phyloP scores from a whole-genome alignment of 768 basidiomycete species.

The Kwoniella dejecticola region DNA sequence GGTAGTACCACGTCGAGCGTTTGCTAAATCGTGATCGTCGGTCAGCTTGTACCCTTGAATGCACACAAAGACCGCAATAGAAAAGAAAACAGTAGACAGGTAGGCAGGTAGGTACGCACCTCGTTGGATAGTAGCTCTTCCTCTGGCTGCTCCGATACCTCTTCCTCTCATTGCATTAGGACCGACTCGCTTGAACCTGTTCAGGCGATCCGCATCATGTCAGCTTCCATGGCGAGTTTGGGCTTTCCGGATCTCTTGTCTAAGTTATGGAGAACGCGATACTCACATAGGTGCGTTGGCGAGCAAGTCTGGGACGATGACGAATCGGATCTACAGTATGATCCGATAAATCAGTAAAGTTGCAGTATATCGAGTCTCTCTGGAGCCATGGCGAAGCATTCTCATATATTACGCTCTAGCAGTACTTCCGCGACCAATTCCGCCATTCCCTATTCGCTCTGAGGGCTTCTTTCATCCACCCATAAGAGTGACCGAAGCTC shows the following conservation, averaged over 20 bases:
- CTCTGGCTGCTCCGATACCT: conserved; percentile 98
- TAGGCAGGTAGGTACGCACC: too few relatives aligned
- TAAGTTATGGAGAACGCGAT: not conserved
- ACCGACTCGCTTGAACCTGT: conserved; percentile 97
- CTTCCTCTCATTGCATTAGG: conserved; percentile 98
- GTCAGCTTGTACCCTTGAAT: not conserved
- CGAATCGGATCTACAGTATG: conserved; percentile 67
- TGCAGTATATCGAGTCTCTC: too few relatives aligned
- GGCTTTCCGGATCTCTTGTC: too few relatives aligned
- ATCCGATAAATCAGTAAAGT: too few relatives aligned
- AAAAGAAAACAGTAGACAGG: too few relatives aligned
- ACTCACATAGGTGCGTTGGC: conserved; percentile 98
- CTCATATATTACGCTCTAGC: not conserved
- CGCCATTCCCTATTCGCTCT: not conserved
- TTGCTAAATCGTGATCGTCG: conserved; percentile 25
- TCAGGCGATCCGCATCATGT: conserved; percentile 2
- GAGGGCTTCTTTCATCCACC: not conserved
- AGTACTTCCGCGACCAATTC: not conserved
- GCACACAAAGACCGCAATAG: too few relatives aligned
- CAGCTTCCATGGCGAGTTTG: not conserved
- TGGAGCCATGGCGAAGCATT: too few relatives aligned
- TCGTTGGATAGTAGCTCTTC: conserved; percentile 96
- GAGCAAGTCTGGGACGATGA: conserved; percentile 99
- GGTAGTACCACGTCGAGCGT: conserved; percentile 50
- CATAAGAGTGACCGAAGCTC: too few relatives aligned